Evolutionary conservation across 2,329 filamentous ascomycete species (phyloP), one percentile per base, ranked within the genome.

Genomic region (Fusarium austroafricanum): DNA sequence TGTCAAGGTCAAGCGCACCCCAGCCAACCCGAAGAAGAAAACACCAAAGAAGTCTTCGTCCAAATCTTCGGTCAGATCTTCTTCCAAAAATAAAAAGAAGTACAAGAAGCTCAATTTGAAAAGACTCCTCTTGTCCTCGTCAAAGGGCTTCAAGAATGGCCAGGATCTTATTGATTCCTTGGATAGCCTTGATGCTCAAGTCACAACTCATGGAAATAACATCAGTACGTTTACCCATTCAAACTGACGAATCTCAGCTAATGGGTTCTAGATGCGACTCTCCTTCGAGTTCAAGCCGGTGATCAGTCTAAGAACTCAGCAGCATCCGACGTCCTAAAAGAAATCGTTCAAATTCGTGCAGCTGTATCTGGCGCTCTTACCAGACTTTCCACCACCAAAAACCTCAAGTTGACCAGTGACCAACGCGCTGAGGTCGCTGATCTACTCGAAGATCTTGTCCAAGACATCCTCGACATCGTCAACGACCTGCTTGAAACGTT

Each of bases 201-300:
- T 59, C 2, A 14, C 45, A 11, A 4, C 29, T 0, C 40, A 45
- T 0, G 17, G 39, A 10, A 35, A 46, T 17, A 35, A 20, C 1
- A 65, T 59, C 7, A 57, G 61, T 64, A 52, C 6, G 54, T n/a
- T n/a, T n/a, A n/a, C n/a, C n/a, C n/a, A n/a, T n/a, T n/a, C n/a
- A n/a, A n/a, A n/a, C n/a, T n/a, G n/a, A n/a, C n/a, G n/a, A n/a
- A n/a, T n/a, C n/a, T n/a, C n/a, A n/a, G n/a, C n/a, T n/a, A n/a
- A n/a, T n/a, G n/a, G n/a, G n/a, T n/a, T n/a, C n/a, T 5, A 64
- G 60, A 64, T 6, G 35, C 23, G 3, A 65, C 61, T 5, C 39
- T 64, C 10, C 39, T 26, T 1, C 26, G n/a, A n/a, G 44, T 65
- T 1, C 18, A 65, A 4, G 45, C 45, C 2, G 40, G 40, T 12